A percentile compares a stretch with the other conserved stretches of the same genome.
phyloP scores from a whole-genome alignment of 306 rosid species.

The Calophaca sinica region DNA sequence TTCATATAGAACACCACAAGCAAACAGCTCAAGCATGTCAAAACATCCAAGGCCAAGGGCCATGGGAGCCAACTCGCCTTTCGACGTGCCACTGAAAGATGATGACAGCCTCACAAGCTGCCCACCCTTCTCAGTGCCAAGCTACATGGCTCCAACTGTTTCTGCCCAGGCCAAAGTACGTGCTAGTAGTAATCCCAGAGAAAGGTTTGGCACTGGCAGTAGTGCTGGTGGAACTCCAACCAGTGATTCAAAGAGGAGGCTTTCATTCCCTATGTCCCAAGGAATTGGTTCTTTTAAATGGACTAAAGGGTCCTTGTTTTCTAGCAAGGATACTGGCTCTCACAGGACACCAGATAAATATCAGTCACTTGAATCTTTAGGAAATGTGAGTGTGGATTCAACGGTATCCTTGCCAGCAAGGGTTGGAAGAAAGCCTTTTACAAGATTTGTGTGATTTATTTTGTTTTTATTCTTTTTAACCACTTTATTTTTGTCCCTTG shows the following conservation, averaged over 20 bases:
- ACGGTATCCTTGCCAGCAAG: constrained; percentile 82
- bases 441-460: constrained; percentile 90
- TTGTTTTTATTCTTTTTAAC: constrained; percentile 51
- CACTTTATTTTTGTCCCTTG: constrained; percentile 46
- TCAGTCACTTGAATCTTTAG: constrained; percentile 68
- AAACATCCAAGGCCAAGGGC: constrained; percentile 62
- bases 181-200: constrained; percentile 75
- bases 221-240: constrained; percentile 56
- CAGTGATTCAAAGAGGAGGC: constrained; percentile 75
- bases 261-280: constrained; percentile 81
- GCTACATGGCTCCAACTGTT: constrained; percentile 82
- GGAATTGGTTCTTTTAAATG: constrained; percentile 86
- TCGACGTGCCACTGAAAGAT: constrained; percentile 67
- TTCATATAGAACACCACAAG: constrained; percentile 62
- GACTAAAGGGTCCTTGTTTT: constrained; percentile 71
- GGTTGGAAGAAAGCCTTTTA: constrained; percentile 92
- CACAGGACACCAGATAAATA: constrained; percentile 61
- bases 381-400: constrained; percentile 86
- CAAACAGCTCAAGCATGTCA: constrained; percentile 53
- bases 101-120: constrained; percentile 93
- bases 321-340: constrained; percentile 63
- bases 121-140: constrained; percentile 93
- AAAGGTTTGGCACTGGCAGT: constrained; percentile 56
- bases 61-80: constrained; percentile 65
- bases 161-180: constrained; percentile 86